These are phyloP conservation scores for Hypoxylon lenormandii DNA, from an alignment of 495 filamentous ascomycete genomes.

Conservation along the genomic window DNA sequence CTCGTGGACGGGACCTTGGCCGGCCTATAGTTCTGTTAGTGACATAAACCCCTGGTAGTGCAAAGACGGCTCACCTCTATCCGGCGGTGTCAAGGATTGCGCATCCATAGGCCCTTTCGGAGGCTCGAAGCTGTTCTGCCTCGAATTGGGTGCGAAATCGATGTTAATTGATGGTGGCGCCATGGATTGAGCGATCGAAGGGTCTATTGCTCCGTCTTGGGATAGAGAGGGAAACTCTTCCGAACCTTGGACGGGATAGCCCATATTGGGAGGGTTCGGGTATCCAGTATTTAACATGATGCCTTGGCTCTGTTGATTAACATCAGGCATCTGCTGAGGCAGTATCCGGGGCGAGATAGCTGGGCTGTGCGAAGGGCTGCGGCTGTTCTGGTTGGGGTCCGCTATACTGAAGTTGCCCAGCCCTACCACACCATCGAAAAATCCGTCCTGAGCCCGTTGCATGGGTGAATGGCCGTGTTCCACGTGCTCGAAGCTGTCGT, in stretches of 20 bases:
- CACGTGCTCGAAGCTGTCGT: slow-evolving; percentile 79
- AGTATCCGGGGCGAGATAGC: slow-evolving; percentile 84
- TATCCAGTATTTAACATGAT: slow-evolving; percentile 48
- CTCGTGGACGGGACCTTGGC: slow-evolving; percentile 69
- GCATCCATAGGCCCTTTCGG: slow-evolving; percentile 73
- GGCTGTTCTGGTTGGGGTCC: slow-evolving; percentile 71
- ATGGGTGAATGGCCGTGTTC: slow-evolving; percentile 84
- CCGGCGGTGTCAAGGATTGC: slow-evolving; percentile 85
- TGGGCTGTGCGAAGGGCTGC: slow-evolving; percentile 85
- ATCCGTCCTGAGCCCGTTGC: slow-evolving; percentile 76
- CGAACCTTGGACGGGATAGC: slow-evolving; percentile 67
- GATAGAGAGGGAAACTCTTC: slow-evolving; percentile 70
- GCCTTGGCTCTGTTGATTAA: slow-evolving; percentile 56
- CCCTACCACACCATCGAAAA: slow-evolving; percentile 81
- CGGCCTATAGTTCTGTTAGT: slow-evolving; percentile 52
- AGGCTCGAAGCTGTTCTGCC: slow-evolving; percentile 76
- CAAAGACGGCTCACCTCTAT: slow-evolving; percentile 72
- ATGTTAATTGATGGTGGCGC: slow-evolving; percentile 91
- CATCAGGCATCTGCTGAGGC: slow-evolving; percentile 73
- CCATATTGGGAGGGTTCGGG: slow-evolving; percentile 51
- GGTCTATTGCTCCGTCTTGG: slow-evolving; percentile 62
- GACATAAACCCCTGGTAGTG: background rate
- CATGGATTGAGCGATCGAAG: slow-evolving; percentile 73
- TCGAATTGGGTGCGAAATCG: slow-evolving; percentile 82
- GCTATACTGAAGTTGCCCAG: slow-evolving; percentile 85